A percentile compares a stretch with the other conserved stretches of the same genome.
Evolutionary conservation across 345 rosid genomes (phyloP).

Genomic region (Rhizophora mangle): DNA sequence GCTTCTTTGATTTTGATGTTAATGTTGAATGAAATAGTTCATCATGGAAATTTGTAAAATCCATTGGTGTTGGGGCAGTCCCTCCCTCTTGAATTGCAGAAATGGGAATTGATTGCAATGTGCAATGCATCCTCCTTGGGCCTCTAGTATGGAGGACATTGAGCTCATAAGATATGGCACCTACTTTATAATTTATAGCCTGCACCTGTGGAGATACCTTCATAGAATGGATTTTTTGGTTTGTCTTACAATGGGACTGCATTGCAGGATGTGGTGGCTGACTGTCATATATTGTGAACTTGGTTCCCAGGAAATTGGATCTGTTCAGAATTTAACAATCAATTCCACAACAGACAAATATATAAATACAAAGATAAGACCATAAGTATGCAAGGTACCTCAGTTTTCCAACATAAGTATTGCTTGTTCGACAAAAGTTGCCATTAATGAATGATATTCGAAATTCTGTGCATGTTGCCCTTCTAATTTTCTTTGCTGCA

Average conservation of each 20-base stretch:
- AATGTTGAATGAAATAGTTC: constrained; percentile 19
- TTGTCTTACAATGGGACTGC: constrained; percentile 27
- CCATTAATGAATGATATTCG: constrained; percentile 57
- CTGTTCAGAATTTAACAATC: constrained; percentile 36
- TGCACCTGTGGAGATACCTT: constrained; percentile 45
- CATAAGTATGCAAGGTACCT: constrained; percentile 38
- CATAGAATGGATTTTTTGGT: constrained; percentile 35
- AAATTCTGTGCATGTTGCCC: constrained; percentile 64
- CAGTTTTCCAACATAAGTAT: constrained; percentile 61
- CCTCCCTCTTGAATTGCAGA: constrained; percentile 71
- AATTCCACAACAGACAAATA: constrained; percentile 12
- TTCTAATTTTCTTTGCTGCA: constrained; percentile 81
- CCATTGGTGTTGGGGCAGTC: constrained; percentile 48
- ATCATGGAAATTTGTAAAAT: constrained; percentile 28
- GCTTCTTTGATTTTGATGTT: constrained; percentile 39
- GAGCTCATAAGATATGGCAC: constrained; percentile 66
- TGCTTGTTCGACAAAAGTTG: constrained; percentile 67
- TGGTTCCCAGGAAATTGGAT: constrained; percentile 92
- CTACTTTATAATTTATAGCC: constrained; percentile 40
- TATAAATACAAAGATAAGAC: constrained; percentile 7
- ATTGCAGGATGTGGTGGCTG: constrained; percentile 45
- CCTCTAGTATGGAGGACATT: constrained; percentile 84
- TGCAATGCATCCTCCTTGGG: constrained; percentile 88
- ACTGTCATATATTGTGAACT: constrained; percentile 66
- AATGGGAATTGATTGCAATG: constrained; percentile 56